A percentile compares a stretch with the other conserved stretches of the same genome.
Evolutionary conservation across 345 rosid genomes (phyloP).

Genomic region (Gossypium herbaceum): DNA sequence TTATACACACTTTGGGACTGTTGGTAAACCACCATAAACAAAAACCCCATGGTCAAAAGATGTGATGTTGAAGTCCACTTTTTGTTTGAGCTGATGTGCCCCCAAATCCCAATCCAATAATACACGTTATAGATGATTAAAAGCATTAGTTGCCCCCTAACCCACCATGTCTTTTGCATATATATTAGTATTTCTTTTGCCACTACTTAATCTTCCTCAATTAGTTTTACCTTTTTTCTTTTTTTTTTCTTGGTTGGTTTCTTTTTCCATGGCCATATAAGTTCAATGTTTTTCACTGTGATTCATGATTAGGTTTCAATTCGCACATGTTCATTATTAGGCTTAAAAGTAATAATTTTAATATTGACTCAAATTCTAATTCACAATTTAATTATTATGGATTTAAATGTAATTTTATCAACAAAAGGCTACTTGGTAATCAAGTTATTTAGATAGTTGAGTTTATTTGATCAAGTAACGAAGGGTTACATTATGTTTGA

Average conservation of each 20-base stretch:
- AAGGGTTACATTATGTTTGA: no score
- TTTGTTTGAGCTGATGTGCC: neutral
- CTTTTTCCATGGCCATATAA: neutral
- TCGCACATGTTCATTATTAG: neutral
- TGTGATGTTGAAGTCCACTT: constrained; percentile 3
- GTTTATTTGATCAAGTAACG: no score
- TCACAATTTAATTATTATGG: no score
- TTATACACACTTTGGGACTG: neutral
- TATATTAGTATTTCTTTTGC: neutral
- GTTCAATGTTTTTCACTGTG: neutral
- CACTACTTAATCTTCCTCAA: neutral
- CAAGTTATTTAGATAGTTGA: no score
- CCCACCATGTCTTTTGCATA: neutral
- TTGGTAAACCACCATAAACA: neutral
- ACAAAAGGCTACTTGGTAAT: rapidly evolving
- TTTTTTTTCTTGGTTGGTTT: neutral
- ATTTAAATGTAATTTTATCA: no score
- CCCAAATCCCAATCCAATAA: neutral
- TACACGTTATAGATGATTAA: constrained; percentile 1
- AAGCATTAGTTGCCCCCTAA: neutral
- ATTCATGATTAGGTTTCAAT: neutral
- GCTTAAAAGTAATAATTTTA: no score
- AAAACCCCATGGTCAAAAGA: neutral
- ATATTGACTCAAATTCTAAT: no score
- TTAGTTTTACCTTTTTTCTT: neutral